Conservation (phyloP, 1,139 yeast species). For the Protomyces lactucae-debilis region DNA sequence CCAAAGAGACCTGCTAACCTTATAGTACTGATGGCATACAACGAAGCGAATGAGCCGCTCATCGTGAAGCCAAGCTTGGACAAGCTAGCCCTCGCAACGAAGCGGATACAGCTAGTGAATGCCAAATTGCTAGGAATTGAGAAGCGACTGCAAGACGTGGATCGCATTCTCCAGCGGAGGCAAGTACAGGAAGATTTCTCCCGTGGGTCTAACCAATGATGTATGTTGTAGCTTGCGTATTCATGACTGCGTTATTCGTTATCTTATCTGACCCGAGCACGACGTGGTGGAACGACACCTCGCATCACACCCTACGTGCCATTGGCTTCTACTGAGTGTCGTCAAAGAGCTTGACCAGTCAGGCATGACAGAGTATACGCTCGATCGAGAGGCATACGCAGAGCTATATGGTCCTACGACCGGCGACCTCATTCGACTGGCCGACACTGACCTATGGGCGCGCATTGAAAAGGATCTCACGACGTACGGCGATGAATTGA, state of each 20-base stretch:
- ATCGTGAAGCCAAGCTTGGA: neutral
- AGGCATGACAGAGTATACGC: neutral
- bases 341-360: neutral
- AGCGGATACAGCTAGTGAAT: neutral
- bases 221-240: neutral
- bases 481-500: constrained; percentile 28
- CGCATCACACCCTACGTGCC: neutral
- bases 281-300: neutral
- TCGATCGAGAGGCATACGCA: constrained; percentile 27
- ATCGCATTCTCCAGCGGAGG: neutral
- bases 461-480: constrained; percentile 28
- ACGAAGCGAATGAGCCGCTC: neutral
- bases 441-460: constrained; percentile 28
- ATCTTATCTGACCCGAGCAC: neutral
- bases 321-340: neutral
- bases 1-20: neutral
- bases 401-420: constrained; percentile 28
- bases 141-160: neutral
- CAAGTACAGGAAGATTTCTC: neutral
- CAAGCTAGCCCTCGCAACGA: neutral
- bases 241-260: neutral
- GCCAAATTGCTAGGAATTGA: neutral
- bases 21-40: neutral
- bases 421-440: constrained; percentile 27
- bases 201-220: neutral